A percentile compares a stretch with the other conserved stretches of the same genome.
These are phyloP conservation scores for Rhizoclosmatium globosum DNA, from an alignment of 192 early-diverging fungal genomes.

Conservation along the genomic window DNA sequence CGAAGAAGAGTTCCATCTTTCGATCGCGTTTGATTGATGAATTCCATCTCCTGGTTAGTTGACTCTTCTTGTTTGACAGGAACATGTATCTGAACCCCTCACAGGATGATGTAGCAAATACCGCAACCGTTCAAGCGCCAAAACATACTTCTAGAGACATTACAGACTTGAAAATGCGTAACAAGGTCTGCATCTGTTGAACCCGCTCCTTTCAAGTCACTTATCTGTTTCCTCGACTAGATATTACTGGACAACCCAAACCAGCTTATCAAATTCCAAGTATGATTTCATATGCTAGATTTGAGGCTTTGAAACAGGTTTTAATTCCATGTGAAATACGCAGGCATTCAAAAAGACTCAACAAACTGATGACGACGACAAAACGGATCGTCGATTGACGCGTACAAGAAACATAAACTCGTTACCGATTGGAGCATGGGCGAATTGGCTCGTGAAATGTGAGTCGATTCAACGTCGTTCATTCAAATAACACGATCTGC, in stretches of 20 bases:
- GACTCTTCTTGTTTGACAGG: not conserved
- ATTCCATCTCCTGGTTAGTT: conserved; percentile 51
- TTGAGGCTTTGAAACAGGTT: not conserved
- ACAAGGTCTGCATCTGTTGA: conserved; percentile 21
- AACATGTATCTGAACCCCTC: not conserved
- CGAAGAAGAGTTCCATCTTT: conserved; percentile 39
- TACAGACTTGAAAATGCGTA: conserved; percentile 34
- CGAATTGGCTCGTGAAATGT: conserved; percentile 45
- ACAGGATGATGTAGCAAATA: conserved; percentile 41
- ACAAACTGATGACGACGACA: conserved; percentile 37
- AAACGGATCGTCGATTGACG: conserved; percentile 51
- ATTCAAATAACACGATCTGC: not conserved
- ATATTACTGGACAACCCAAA: conserved; percentile 51
- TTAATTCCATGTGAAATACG: not conserved
- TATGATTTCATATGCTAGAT: conserved; percentile 12
- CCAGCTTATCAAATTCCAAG: conserved; percentile 55
- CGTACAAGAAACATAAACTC: conserved; percentile 47
- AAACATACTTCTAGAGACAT: conserved; percentile 45
- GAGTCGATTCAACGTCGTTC: not conserved
- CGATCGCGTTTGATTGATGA: conserved; percentile 51
- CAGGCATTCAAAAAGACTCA: conserved; percentile 52
- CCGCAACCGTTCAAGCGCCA: conserved; percentile 38
- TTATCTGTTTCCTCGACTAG: not conserved
- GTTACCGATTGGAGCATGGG: conserved; percentile 54
- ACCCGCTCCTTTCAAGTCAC: not conserved